A percentile compares a stretch with the other conserved stretches of the same genome.
These are phyloP conservation scores for Cronartium ribicola DNA, from an alignment of 1,284 basidiomycete genomes.

Conservation along the genomic window DNA sequence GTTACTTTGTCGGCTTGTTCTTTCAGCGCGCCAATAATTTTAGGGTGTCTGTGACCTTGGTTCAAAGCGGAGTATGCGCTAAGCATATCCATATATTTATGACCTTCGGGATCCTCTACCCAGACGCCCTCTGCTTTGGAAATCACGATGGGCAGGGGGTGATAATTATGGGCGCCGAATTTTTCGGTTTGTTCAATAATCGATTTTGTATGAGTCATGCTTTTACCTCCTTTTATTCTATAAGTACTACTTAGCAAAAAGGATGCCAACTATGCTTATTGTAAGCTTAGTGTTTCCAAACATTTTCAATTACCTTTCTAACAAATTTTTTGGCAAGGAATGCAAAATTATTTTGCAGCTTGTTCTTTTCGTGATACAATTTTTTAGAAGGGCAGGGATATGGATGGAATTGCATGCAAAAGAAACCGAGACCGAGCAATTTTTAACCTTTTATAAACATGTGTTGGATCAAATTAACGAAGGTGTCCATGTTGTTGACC, in stretches of 20 bases:
- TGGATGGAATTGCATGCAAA: too few species aligned
- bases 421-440: too few species aligned
- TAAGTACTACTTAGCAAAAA: background rate
- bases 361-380: too few species aligned
- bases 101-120: constrained; percentile 84
- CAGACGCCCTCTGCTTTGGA: constrained; percentile 82
- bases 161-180: constrained; percentile 73
- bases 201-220: constrained; percentile 52
- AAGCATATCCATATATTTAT: constrained; percentile 65
- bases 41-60: constrained; percentile 90
- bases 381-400: too few species aligned
- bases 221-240: constrained; percentile 47
- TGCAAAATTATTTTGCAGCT: too few species aligned
- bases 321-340: too few species aligned
- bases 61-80: constrained; percentile 86
- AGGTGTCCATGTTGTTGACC: too few species aligned
- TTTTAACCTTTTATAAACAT: too few species aligned
- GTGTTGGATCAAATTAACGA: too few species aligned
- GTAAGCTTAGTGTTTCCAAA: too few species aligned
- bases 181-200: too few species aligned
- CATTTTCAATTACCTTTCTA: too few species aligned
- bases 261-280: constrained; percentile 48
- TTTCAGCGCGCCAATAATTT: constrained; percentile 73
- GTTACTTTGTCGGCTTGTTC: constrained; percentile 86
- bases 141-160: constrained; percentile 91